Percentiles rank a stretch among this genome's conserved stretches.
These are phyloP conservation scores for Calocybe gambosa DNA, from an alignment of 1,284 basidiomycete species.

Conservation along the genomic window DNA sequence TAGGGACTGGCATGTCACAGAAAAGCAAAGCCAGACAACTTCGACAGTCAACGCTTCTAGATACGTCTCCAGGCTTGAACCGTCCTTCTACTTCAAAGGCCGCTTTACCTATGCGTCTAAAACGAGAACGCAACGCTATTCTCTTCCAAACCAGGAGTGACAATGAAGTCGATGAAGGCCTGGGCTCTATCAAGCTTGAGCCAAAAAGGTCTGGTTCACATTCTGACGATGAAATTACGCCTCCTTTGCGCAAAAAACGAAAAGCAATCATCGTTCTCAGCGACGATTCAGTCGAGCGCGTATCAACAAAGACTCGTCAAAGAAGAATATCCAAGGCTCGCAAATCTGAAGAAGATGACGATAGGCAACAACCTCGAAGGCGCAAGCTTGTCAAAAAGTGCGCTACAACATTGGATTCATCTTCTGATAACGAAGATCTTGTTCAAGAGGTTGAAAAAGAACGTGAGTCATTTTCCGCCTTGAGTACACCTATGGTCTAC, in stretches of 20 bases:
- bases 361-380: constrained; percentile 24
- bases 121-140: constrained; percentile 11
- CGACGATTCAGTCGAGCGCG: constrained; percentile 8
- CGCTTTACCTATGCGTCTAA: constrained; percentile 13
- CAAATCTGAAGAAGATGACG: constrained; percentile 25
- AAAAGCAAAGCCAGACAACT: constrained; percentile 17
- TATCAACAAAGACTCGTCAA: constrained; percentile 11
- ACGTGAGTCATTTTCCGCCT: constrained; percentile 20
- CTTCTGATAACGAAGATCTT: constrained; percentile 44
- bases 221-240: constrained; percentile 23
- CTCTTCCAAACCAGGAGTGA: constrained; percentile 16
- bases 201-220: constrained; percentile 18
- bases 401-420: constrained; percentile 32
- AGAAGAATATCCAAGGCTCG: constrained; percentile 18
- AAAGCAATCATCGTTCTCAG: constrained; percentile 17
- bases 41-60: constrained; percentile 25
- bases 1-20: constrained; percentile 19
- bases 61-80: constrained; percentile 6
- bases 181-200: constrained; percentile 46
- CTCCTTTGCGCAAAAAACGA: constrained; percentile 22
- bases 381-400: constrained; percentile 44
- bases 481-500: constrained; percentile 28
- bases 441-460: constrained; percentile 56
- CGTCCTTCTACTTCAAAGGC: constrained; percentile 8
- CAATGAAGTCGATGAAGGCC: constrained; percentile 31